phyloP scores from a whole-genome alignment of 106 monocot genomes.

The Dioscorea zingiberensis region DNA sequence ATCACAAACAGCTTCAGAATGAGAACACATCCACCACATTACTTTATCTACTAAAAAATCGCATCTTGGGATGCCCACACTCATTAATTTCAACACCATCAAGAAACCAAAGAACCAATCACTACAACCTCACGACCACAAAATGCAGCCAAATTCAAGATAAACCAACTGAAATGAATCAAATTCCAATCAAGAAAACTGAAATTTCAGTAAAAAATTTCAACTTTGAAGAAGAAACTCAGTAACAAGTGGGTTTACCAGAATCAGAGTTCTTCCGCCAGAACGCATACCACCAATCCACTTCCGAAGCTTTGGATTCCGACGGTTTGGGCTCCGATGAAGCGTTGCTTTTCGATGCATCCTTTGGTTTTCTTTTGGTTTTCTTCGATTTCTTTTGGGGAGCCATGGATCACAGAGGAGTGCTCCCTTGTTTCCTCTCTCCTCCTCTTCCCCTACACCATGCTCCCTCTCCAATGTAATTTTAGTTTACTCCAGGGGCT shows the following conservation, averaged over 20 bases:
- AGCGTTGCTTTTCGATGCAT: neutral
- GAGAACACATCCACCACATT: too few species aligned
- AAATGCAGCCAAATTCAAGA: neutral
- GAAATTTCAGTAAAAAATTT: neutral
- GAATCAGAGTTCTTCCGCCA: constrained; percentile 6
- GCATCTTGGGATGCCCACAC: too few species aligned
- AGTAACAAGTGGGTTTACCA: neutral
- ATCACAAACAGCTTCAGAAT: too few species aligned
- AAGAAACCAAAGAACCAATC: neutral
- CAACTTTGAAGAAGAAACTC: neutral
- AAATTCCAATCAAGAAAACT: too few species aligned
- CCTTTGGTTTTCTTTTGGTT: neutral
- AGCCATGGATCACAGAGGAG: constrained; percentile 6
- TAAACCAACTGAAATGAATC: neutral
- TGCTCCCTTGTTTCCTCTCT: neutral
- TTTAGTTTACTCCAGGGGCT: too few species aligned
- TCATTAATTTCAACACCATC: too few species aligned
- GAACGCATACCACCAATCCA: constrained; percentile 12
- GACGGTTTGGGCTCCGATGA: neutral
- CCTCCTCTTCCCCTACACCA: neutral
- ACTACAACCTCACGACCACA: neutral
- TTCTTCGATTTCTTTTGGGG: constrained; percentile 18
- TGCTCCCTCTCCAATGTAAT: too few species aligned
- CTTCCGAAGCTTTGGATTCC: constrained; percentile 5
- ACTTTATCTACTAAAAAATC: too few species aligned